phyloP scores from a whole-genome alignment of 2,329 filamentous ascomycete genomes.

The Penicillium sp. region DNA sequence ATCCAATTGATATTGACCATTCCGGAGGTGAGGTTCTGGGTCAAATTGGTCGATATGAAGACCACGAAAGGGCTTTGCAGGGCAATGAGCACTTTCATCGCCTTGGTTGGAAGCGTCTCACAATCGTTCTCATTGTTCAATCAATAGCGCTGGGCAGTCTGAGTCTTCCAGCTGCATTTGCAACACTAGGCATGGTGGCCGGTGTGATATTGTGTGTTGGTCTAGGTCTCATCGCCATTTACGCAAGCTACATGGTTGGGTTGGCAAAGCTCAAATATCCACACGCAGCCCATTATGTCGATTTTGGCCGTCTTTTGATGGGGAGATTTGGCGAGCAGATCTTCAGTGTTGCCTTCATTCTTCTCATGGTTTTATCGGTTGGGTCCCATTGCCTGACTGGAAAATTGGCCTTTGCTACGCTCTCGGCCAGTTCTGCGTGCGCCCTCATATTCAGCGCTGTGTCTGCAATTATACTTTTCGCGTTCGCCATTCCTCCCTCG shows the following conservation, averaged over 20 bases:
- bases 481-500: constrained; percentile 32
- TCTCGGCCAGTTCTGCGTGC: not conserved
- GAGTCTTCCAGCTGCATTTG: constrained; percentile 5
- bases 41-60: not conserved
- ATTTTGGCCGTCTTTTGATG: constrained; percentile 1
- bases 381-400: constrained; percentile 8
- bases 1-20: not conserved
- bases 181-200: constrained; percentile 4
- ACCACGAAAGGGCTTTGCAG: not conserved
- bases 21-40: not conserved
- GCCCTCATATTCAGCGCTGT: constrained; percentile 3
- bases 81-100: constrained; percentile 3
- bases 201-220: not conserved
- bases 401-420: not conserved
- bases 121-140: constrained; percentile 5
- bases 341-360: constrained; percentile 8
- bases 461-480: constrained; percentile 20
- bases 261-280: constrained; percentile 3
- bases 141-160: constrained; percentile 6
- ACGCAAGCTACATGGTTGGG: constrained; percentile 7
- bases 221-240: constrained; percentile 5
- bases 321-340: not conserved
- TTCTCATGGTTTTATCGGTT: constrained; percentile 1
- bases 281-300: constrained; percentile 4
- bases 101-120: constrained; percentile 8